Evolutionary conservation across 805 yeast species (phyloP).

Genomic region (Wickerhamiella vanderwaltii): DNA sequence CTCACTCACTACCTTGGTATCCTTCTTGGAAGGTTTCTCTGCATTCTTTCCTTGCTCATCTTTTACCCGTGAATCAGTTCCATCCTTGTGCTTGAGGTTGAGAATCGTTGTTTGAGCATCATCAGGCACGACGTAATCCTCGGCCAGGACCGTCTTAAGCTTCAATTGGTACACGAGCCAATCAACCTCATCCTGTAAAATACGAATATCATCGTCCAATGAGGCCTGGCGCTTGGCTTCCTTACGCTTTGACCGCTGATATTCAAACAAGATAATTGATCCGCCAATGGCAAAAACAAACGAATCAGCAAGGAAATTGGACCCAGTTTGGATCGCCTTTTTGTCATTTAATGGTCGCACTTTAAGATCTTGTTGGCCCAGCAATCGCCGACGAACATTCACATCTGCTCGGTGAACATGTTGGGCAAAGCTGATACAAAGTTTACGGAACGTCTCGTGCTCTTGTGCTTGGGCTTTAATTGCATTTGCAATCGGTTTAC

Average conservation of each 20-base stretch:
- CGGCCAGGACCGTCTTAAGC: conserved; percentile 29
- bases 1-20: too few species aligned
- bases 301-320: conserved; percentile 62
- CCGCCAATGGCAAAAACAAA: conserved; percentile 76
- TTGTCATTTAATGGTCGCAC: conserved; percentile 72
- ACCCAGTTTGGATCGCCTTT: conserved; percentile 73
- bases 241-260: conserved; percentile 53
- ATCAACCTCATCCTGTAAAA: conserved; percentile 57
- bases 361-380: conserved; percentile 41
- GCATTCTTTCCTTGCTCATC: conserved; percentile 9
- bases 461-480: conserved; percentile 66
- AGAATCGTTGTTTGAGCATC: conserved; percentile 37
- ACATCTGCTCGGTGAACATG: conserved; percentile 54
- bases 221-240: conserved; percentile 49
- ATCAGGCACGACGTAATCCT: conserved; percentile 34
- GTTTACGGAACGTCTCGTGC: conserved; percentile 46
- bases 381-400: conserved; percentile 44
- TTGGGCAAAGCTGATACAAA: conserved; percentile 65
- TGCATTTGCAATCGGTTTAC: conserved; percentile 65
- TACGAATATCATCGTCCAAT: conserved; percentile 58
- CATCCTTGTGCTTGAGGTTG: conserved; percentile 19
- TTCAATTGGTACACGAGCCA: conserved; percentile 34
- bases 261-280: conserved; percentile 56
- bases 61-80: conserved; percentile 4
- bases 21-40: conserved; percentile 1